These are phyloP conservation scores for Thalassiosira pacifica DNA, from an alignment of 352 stramenopile genomes.

Conservation along the genomic window DNA sequence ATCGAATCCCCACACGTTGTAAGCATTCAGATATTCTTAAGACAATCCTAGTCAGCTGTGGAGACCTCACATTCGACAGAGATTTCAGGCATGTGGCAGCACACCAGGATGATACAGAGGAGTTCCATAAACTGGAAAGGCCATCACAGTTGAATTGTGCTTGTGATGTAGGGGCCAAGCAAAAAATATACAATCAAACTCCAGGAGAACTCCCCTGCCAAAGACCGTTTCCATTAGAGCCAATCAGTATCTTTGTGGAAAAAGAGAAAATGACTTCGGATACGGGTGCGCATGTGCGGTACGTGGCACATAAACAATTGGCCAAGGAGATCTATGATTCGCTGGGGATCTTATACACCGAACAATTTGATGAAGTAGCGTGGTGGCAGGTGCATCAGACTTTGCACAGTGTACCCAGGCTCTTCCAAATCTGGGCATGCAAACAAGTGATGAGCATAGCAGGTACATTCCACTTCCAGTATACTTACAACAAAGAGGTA, in stretches of 20 bases:
- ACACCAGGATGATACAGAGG: constrained; percentile 14
- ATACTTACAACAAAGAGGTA: not conserved
- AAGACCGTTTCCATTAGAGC: constrained; percentile 16
- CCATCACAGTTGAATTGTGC: constrained; percentile 9
- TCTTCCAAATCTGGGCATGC: constrained; percentile 28
- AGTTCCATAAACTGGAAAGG: not conserved
- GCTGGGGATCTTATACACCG: not conserved
- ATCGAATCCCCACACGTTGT: not conserved
- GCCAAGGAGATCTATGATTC: not conserved
- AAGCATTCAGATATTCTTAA: not conserved
- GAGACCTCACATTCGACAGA: not conserved
- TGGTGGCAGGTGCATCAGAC: not conserved
- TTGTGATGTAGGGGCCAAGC: not conserved
- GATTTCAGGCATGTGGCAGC: not conserved
- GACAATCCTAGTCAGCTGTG: not conserved
- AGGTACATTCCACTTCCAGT: not conserved
- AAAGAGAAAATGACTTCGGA: constrained; percentile 24
- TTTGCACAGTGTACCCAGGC: not conserved
- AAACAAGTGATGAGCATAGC: constrained; percentile 31
- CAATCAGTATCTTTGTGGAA: constrained; percentile 9
- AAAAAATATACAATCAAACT: not conserved
- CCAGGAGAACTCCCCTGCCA: not conserved
- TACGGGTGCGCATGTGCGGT: not conserved
- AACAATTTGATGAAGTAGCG: constrained; percentile 13
- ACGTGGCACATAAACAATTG: not conserved